phyloP scores from a whole-genome alignment of 192 early-diverging fungal genomes.

The Lunasporangiospora selenospora region DNA sequence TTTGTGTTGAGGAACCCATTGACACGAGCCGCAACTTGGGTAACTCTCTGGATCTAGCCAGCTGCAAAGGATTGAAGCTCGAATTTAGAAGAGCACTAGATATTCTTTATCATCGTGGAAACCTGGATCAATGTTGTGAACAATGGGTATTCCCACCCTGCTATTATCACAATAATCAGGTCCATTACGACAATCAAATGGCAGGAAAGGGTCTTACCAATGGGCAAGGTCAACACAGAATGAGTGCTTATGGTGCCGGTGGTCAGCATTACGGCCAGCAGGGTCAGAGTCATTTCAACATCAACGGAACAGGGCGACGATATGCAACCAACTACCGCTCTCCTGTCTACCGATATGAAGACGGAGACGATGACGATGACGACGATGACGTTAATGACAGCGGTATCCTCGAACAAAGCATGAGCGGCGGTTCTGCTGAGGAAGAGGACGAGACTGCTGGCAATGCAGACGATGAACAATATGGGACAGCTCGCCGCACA shows the following conservation, averaged over 20 bases:
- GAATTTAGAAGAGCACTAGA: constrained; percentile 76
- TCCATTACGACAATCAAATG: not conserved
- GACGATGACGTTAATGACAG: not conserved
- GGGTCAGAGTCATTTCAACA: constrained; percentile 8
- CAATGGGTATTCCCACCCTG: constrained; percentile 33
- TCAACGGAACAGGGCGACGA: no score
- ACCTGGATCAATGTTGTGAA: constrained; percentile 55
- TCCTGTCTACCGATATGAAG: not conserved
- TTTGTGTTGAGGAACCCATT: constrained; percentile 94
- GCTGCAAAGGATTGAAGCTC: constrained; percentile 69
- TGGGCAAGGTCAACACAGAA: no score
- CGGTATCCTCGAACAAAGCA: constrained; percentile 3
- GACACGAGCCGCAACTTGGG: constrained; percentile 82
- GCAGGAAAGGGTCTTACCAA: constrained; percentile 5
- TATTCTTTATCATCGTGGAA: constrained; percentile 53
- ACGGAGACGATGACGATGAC: not conserved
- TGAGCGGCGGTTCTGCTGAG: not conserved
- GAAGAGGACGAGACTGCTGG: not conserved
- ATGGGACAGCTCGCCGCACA: no score
- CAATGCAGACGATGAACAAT: no score
- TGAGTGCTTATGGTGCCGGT: no score
- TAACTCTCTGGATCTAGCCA: constrained; percentile 78
- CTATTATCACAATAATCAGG: no score
- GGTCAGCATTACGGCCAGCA: no score
- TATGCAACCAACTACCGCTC: not conserved